Conservation (phyloP, 2,329 filamentous ascomycete species). For the Cordyceps farinosa region DNA sequence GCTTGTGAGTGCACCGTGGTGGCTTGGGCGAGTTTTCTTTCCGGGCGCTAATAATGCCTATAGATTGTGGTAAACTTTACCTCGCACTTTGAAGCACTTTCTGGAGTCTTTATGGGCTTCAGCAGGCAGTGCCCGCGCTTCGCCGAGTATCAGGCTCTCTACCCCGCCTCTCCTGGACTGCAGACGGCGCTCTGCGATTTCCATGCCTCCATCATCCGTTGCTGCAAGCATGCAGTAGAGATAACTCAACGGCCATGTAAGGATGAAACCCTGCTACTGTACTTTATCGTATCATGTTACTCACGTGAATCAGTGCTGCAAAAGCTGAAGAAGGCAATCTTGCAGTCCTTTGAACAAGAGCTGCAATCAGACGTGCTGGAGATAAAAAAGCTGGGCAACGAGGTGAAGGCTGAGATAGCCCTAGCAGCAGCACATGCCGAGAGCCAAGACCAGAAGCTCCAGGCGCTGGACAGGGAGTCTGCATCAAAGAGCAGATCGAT, state of each 20-base stretch:
- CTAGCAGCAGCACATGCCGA: background rate
- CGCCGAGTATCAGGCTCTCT: background rate
- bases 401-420: background rate
- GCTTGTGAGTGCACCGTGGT: conserved; percentile 25
- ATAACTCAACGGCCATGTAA: conserved; percentile 21
- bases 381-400: background rate
- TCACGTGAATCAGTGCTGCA: background rate
- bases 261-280: background rate
- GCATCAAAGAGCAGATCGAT: background rate
- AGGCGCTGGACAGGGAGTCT: background rate
- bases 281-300: background rate
- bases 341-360: background rate
- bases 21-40: background rate
- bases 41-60: background rate
- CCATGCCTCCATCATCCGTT: conserved; percentile 33
- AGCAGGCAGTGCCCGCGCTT: background rate
- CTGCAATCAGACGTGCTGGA: background rate
- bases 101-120: background rate
- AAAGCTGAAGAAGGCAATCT: background rate
- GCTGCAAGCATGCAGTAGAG: conserved; percentile 32
- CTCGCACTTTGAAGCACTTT: background rate
- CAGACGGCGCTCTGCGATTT: conserved; percentile 30
- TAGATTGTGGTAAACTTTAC: background rate
- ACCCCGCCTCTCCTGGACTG: background rate
- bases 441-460: background rate